Base-by-base conservation (phyloP, 345 rosid species). In the Stellera chamaejasme region DNA sequence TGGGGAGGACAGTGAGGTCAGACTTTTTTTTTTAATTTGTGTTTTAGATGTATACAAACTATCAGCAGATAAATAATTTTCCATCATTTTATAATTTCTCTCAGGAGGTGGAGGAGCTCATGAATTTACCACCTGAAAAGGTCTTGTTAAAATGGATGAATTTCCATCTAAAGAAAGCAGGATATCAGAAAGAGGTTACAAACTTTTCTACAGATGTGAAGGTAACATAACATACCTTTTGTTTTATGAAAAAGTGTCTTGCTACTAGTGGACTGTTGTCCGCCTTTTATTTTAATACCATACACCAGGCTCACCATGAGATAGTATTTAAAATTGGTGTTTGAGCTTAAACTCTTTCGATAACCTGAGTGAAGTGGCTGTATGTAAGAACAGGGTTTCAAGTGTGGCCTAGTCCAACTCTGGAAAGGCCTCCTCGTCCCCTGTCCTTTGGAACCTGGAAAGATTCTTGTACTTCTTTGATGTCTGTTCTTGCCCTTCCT, bases 91-190 rank as follows among this genome's bases (percentile, higher is more conserved):
- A 43, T 49, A 59, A 66, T 52, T 11, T 43, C 50, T 73, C 39
- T 64, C 80, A 93, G 99, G 97, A 93, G 42, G 96, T 78, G 45
- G 99, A 93, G 75, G 99, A 93, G 84, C 96, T 93, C 50, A 68
- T 80, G 86, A 75, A 84, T 58, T 77, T 93, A 66, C 75, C 92
- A 57, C 99, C 99, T 59, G 99, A 89, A 74, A 93, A 93, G 72
- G 90, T 93, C 67, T 53, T 93, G 53, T 79, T 93, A 43, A 90
- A 93, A 73, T 93, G 99, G 97, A 93, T 93, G 99, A 93, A 93
- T 71, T 83, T 81, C 59, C 99, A 93, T 74, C 69, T 93, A 64
- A 90, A 93, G 80, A 93, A 93, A 77, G 88, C 81, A 67, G 97
- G 97, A 48, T 93, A 93, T 36, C 69, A 60, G 23, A 93, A 93